Evolutionary conservation across 2,329 filamentous ascomycete species (phyloP).

Genomic region (Cytospora schulzeri): DNA sequence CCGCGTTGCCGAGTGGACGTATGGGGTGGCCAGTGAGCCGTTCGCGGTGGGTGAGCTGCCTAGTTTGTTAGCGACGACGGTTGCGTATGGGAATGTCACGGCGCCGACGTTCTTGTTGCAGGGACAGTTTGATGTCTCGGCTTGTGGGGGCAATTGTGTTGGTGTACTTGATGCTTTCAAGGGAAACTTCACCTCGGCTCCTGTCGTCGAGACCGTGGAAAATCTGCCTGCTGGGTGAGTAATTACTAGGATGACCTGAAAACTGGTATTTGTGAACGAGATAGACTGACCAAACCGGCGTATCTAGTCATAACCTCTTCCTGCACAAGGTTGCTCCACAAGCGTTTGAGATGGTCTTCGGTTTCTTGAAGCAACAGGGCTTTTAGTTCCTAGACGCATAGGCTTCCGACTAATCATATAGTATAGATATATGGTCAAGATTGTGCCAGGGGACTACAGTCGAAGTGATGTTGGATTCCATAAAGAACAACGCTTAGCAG

Average conservation of each 20-base stretch:
- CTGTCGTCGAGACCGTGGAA: slow-evolving; percentile 34
- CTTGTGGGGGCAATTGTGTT: slow-evolving; percentile 36
- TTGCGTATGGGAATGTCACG: slow-evolving; percentile 30
- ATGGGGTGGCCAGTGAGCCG: slow-evolving; percentile 34
- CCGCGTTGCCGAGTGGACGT: slow-evolving; percentile 35
- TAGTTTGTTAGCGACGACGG: slow-evolving; percentile 32
- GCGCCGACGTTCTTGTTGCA: slow-evolving; percentile 35
- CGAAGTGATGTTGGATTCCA: neutral
- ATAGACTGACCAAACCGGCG: neutral
- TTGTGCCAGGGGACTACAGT: neutral
- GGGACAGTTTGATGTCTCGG: slow-evolving; percentile 36
- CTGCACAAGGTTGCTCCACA: slow-evolving; percentile 34
- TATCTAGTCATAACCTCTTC: slow-evolving; percentile 35
- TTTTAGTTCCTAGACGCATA: too few species aligned
- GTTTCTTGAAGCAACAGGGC: slow-evolving; percentile 30
- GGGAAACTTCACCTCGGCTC: slow-evolving; percentile 30
- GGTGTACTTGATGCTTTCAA: slow-evolving; percentile 31
- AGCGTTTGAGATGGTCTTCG: slow-evolving; percentile 34
- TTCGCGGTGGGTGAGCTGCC: slow-evolving; percentile 37
- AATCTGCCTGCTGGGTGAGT: slow-evolving; percentile 36
- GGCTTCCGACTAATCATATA: too few species aligned
- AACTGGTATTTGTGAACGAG: too few species aligned
- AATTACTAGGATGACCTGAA: neutral
- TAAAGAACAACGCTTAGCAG: too few species aligned
- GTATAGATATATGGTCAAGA: neutral